Base-by-base conservation (phyloP, 139 green algal species). In the Picochlorum sp. region DNA sequence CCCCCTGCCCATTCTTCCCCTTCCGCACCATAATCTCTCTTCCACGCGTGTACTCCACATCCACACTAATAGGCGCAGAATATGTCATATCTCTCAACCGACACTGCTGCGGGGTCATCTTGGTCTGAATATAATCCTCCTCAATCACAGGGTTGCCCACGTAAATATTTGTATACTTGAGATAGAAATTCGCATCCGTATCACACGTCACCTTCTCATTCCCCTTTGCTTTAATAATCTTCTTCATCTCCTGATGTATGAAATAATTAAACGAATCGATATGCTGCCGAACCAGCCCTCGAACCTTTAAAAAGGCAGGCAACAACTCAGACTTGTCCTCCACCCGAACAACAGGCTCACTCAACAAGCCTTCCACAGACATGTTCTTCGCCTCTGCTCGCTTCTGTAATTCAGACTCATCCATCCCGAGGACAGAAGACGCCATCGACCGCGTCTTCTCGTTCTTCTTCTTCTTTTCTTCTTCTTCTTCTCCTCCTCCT, bases 191-290 rank as follows among this genome's bases (percentile, higher is more conserved):
- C 37, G 92, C 88, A 77, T 98, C 94, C 14, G 81, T 85, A 71
- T 98, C 92, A 66, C 88, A 94, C 1, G 81, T 95, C 45, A 99
- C 85, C 41, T 79, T 82, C 70, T 97, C 85, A 68, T 99, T 98
- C 55, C 86, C 89, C 67, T 92, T 90, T 49, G 89, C 89, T n/a
- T 66, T 73, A 16, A 99, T 87, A 66, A 99, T 98, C 69, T 98
- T 97, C 55, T 86, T 86, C 57, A 99, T 91, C 49, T 99, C 94
- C 15, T 89, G 81, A 69, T 95, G 90, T 62, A 99, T 88, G 37
- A 99, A 83, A 79, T 95, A 96, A 71, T 99, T 97, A 85, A 96
- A 99, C 9, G 85, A 95, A 79, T 97, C 90, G 45, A 98, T 94
- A 72, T 97, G 89, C 79, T 92, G 91, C 9, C 73, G 62, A 58